A percentile compares a stretch with the other conserved stretches of the same genome.
These are phyloP conservation scores for Zelonia costaricensis DNA, from an alignment of 208 protist species.

Conservation along the genomic window DNA sequence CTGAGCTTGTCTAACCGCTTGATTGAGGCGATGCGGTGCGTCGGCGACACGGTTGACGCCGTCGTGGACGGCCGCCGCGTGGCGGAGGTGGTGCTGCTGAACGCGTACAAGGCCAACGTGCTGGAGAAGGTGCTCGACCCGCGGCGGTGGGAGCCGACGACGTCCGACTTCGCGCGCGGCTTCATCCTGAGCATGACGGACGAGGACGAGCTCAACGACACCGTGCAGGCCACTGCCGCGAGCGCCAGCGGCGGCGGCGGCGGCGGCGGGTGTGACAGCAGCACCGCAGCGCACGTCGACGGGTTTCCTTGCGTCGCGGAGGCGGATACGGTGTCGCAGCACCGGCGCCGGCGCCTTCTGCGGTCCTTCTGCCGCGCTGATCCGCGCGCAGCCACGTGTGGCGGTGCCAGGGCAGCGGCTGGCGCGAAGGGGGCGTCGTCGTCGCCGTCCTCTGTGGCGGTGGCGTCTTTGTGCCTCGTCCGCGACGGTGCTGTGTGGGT, in stretches of 20 bases:
- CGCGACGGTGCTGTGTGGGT: neutral
- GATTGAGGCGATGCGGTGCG: conserved; percentile 42
- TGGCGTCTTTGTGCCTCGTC: neutral
- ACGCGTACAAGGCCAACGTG: conserved; percentile 77
- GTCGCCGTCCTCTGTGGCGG: neutral
- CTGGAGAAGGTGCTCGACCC: conserved; percentile 50
- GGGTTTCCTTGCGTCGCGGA: too few species aligned
- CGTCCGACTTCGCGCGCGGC: conserved; percentile 15
- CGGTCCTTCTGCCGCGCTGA: neutral
- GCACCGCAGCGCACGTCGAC: too few species aligned
- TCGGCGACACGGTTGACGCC: conserved; percentile 31
- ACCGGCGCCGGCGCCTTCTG: neutral
- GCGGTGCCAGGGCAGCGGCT: too few species aligned
- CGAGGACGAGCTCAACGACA: neutral
- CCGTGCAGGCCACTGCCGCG: neutral
- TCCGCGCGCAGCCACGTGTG: neutral
- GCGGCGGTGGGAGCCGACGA: conserved; percentile 51
- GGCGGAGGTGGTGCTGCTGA: conserved; percentile 57
- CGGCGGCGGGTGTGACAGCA: too few species aligned
- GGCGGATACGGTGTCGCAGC: too few species aligned
- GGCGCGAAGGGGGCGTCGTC: too few species aligned
- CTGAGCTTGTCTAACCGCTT: conserved; percentile 31
- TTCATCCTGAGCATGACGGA: neutral
- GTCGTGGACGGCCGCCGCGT: conserved; percentile 48
- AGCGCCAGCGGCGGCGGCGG: too few species aligned